Percentiles rank a stretch among this genome's conserved stretches.
Evolutionary conservation across 1,139 yeast genomes (phyloP).

Genomic region (Suhomyces terraborum): DNA sequence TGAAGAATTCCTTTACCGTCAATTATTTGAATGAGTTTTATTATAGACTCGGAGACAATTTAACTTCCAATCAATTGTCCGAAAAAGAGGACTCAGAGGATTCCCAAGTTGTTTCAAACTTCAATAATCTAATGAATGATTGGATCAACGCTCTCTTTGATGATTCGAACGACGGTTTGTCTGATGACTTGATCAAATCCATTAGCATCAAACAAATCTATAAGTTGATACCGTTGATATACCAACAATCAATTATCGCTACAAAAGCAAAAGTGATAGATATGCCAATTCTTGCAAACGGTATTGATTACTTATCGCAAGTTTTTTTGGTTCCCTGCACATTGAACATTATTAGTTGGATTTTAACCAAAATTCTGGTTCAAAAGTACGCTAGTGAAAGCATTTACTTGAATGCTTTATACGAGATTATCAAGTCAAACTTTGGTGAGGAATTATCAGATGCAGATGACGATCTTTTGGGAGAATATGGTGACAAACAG

Average conservation of each 20-base stretch:
- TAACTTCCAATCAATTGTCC: constrained; percentile 24
- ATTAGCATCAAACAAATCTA: constrained; percentile 70
- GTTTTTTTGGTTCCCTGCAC: constrained; percentile 44
- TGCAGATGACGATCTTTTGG: constrained; percentile 14
- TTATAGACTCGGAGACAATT: constrained; percentile 35
- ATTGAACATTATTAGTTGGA: constrained; percentile 39
- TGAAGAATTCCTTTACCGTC: constrained; percentile 36
- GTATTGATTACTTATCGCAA: constrained; percentile 49
- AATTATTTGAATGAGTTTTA: constrained; percentile 39
- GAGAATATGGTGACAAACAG: constrained; percentile 10
- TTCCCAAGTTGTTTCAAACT: constrained; percentile 34
- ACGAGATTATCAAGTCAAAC: constrained; percentile 30
- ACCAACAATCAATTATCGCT: constrained; percentile 72
- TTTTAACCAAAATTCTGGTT: constrained; percentile 16
- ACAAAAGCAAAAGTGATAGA: constrained; percentile 53
- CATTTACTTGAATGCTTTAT: constrained; percentile 22
- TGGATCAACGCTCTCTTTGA: constrained; percentile 86
- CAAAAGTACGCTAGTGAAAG: constrained; percentile 13
- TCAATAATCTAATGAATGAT: constrained; percentile 56
- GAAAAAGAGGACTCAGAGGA: constrained; percentile 26
- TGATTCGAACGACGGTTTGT: constrained; percentile 70
- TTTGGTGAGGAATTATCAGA: constrained; percentile 12
- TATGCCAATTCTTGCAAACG: constrained; percentile 37
- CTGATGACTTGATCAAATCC: constrained; percentile 75
- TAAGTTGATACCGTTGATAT: constrained; percentile 67